Percentiles rank a stretch among this genome's conserved stretches.
phyloP scores from a whole-genome alignment of 768 basidiomycete species.

The Phylloporus sp. region DNA sequence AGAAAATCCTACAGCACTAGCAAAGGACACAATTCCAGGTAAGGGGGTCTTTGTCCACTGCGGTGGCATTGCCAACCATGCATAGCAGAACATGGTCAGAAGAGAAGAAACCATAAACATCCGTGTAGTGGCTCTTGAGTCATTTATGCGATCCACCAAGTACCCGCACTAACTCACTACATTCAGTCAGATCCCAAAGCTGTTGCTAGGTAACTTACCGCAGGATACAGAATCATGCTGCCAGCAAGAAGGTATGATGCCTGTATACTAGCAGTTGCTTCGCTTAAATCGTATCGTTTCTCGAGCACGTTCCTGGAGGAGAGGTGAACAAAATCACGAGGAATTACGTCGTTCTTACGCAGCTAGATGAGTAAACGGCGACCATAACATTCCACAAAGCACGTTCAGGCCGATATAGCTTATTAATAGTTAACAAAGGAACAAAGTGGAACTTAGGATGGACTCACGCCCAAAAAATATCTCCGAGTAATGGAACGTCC shows the following conservation, averaged over 20 bases:
- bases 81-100: conserved; percentile 55
- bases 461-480: conserved; percentile 72
- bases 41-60: conserved; percentile 50
- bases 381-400: conserved; percentile 72
- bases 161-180: conserved; percentile 49
- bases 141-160: conserved; percentile 54
- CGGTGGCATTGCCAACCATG: conserved; percentile 64
- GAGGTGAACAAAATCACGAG: conserved; percentile 1
- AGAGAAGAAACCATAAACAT: conserved; percentile 55
- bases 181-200: background rate
- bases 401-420: conserved; percentile 75
- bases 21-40: conserved; percentile 59
- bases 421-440: conserved; percentile 5
- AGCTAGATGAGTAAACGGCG: conserved; percentile 71
- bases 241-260: conserved; percentile 72
- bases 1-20: conserved; percentile 66
- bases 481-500: conserved; percentile 63
- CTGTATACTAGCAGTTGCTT: conserved; percentile 53
- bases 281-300: conserved; percentile 55
- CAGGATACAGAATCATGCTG: conserved; percentile 63
- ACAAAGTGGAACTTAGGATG: background rate
- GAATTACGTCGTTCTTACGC: conserved; percentile 43
- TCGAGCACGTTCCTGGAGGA: conserved; percentile 63
- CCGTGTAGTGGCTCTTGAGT: conserved; percentile 52
- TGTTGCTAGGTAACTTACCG: conserved; percentile 38